phyloP scores from a whole-genome alignment of 371 early-diverging fungal species.

The Mortierella polycephala region DNA sequence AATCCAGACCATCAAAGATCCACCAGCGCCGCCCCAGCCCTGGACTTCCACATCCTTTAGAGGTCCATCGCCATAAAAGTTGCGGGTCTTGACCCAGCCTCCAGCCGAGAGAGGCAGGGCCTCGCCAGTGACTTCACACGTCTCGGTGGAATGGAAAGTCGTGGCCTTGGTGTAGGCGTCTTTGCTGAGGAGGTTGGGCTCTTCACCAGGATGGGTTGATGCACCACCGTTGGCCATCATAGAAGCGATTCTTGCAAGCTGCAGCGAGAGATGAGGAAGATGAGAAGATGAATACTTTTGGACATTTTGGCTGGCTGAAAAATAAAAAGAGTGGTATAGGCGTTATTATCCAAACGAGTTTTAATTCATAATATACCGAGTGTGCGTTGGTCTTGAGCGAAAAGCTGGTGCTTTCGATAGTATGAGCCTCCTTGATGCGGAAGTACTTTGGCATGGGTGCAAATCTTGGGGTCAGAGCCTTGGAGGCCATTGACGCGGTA shows the following conservation, averaged over 20 bases:
- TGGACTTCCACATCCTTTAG: constrained; percentile 55
- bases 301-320: background rate
- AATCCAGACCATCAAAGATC: constrained; percentile 67
- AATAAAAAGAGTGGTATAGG: background rate
- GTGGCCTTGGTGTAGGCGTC: constrained; percentile 49
- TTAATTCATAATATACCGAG: constrained; percentile 57
- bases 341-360: background rate
- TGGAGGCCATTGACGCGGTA: constrained; percentile 3
- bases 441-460: constrained; percentile 17
- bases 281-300: background rate
- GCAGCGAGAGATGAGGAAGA: constrained; percentile 7
- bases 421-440: constrained; percentile 48
- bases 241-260: constrained; percentile 73
- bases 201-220: constrained; percentile 54
- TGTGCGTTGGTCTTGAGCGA: constrained; percentile 69
- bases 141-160: constrained; percentile 5
- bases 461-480: constrained; percentile 27
- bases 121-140: constrained; percentile 19
- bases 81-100: constrained; percentile 52
- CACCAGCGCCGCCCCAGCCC: constrained; percentile 71
- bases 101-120: constrained; percentile 25
- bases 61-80: constrained; percentile 45
- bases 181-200: constrained; percentile 56
- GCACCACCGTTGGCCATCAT: constrained; percentile 76
- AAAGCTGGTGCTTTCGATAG: constrained; percentile 53